These are phyloP conservation scores for Cryphonectria carpinicola DNA, from an alignment of 2,329 filamentous ascomycete genomes.

Conservation along the genomic window DNA sequence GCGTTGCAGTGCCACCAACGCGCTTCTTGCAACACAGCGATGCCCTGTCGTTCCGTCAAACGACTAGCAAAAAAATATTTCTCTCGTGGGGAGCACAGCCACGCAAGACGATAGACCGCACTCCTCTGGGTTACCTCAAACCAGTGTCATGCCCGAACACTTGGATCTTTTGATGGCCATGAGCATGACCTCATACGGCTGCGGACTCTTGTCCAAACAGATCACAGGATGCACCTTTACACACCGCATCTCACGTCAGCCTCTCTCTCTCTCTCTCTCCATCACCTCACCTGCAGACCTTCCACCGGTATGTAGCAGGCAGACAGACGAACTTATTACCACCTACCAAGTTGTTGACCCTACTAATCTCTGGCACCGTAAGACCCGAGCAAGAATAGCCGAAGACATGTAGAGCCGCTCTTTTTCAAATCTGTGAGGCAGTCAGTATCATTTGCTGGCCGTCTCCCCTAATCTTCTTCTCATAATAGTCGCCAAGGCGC, in stretches of 20 bases:
- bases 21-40: conserved; percentile 23
- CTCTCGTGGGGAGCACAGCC: conserved; percentile 18
- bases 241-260: conserved; percentile 28
- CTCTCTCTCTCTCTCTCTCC: conserved; percentile 15
- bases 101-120: conserved; percentile 14
- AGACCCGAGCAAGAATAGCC: background rate
- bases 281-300: conserved; percentile 13
- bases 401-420: background rate
- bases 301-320: background rate
- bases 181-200: conserved; percentile 22
- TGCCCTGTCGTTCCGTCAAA: conserved; percentile 2
- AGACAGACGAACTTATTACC: background rate
- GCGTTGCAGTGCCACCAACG: conserved; percentile 25
- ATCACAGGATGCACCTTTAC: conserved; percentile 5
- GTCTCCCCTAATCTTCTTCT: no score
- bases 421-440: no score
- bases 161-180: conserved; percentile 9
- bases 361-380: background rate
- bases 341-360: background rate
- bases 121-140: conserved; percentile 24
- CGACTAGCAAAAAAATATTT: background rate
- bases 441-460: no score
- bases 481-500: background rate
- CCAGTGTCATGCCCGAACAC: background rate
- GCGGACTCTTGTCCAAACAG: conserved; percentile 19